Percentiles rank a stretch among this genome's conserved stretches.
Conservation (phyloP, 208 protist species). For the Leishmania turanica region DNA sequence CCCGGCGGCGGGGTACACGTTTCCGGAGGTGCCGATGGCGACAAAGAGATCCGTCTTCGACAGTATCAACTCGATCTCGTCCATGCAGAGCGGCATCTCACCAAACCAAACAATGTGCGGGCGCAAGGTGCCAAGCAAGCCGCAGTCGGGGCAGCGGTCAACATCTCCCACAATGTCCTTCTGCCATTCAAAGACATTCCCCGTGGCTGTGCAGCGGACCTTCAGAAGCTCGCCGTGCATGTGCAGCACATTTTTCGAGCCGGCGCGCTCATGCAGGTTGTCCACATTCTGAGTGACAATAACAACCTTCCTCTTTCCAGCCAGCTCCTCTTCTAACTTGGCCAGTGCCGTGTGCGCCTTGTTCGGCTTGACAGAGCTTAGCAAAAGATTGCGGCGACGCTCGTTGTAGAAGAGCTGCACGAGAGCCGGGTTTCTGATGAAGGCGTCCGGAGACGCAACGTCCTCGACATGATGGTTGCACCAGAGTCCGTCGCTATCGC, state of each 20-base stretch:
- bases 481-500: conserved; percentile 68
- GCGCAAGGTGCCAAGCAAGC: conserved; percentile 48
- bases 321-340: conserved; percentile 44
- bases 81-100: conserved; percentile 75
- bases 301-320: conserved; percentile 30
- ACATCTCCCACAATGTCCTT: conserved; percentile 36
- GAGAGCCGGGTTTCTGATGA: conserved; percentile 43
- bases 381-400: conserved; percentile 39
- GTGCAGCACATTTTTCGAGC: conserved; percentile 63
- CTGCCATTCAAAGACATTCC: conserved; percentile 29
- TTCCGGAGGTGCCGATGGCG: conserved; percentile 69
- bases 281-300: conserved; percentile 85
- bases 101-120: conserved; percentile 89
- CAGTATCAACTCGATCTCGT: conserved; percentile 46
- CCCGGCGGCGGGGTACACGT: conserved; percentile 80
- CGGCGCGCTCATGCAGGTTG: conserved; percentile 75
- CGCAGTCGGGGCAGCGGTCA: conserved; percentile 55
- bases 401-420: conserved; percentile 79
- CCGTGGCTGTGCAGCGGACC: conserved; percentile 51
- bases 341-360: conserved; percentile 58
- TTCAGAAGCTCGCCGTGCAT: conserved; percentile 88
- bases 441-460: conserved; percentile 58
- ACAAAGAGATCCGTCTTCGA: conserved; percentile 66
- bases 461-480: conserved; percentile 77
- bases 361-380: conserved; percentile 49